phyloP scores from a whole-genome alignment of 306 rosid genomes.

The Prunus fruticosa region DNA sequence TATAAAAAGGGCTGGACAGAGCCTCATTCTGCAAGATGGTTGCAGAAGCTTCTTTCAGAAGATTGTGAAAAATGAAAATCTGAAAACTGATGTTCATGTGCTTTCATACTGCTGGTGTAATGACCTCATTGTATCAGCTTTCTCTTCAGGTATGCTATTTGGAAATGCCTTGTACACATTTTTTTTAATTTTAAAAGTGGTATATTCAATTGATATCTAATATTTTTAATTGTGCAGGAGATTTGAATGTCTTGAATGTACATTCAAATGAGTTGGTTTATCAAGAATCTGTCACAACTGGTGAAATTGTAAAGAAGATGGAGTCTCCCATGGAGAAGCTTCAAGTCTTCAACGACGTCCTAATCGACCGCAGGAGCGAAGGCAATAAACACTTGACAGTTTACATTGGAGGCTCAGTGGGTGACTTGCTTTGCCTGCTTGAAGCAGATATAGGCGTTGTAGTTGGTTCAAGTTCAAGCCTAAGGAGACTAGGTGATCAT shows the following conservation, averaged over 20 bases:
- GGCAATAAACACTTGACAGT: constrained; percentile 15
- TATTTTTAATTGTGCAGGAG: constrained; percentile 5
- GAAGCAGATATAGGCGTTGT: constrained; percentile 32
- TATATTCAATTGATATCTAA: neutral
- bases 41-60: constrained; percentile 26
- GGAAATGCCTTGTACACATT: neutral
- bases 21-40: constrained; percentile 28
- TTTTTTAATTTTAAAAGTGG: too few relatives aligned
- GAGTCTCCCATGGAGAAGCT: constrained; percentile 27
- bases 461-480: constrained; percentile 17
- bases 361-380: neutral
- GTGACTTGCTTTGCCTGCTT: constrained; percentile 31
- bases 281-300: constrained; percentile 17
- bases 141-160: constrained; percentile 26
- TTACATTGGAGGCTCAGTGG: constrained; percentile 28
- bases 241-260: constrained; percentile 9
- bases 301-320: constrained; percentile 23
- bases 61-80: constrained; percentile 3
- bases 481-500: constrained; percentile 17
- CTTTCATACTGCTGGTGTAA: constrained; percentile 30
- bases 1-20: constrained; percentile 22
- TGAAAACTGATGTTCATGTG: constrained; percentile 17
- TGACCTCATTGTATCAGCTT: constrained; percentile 23
- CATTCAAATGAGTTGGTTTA: constrained; percentile 26
- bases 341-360: constrained; percentile 11